Percentiles rank a stretch among this genome's conserved stretches.
Conservation (phyloP, 176 grass and related monocot genomes). For the Juncus effusus region DNA sequence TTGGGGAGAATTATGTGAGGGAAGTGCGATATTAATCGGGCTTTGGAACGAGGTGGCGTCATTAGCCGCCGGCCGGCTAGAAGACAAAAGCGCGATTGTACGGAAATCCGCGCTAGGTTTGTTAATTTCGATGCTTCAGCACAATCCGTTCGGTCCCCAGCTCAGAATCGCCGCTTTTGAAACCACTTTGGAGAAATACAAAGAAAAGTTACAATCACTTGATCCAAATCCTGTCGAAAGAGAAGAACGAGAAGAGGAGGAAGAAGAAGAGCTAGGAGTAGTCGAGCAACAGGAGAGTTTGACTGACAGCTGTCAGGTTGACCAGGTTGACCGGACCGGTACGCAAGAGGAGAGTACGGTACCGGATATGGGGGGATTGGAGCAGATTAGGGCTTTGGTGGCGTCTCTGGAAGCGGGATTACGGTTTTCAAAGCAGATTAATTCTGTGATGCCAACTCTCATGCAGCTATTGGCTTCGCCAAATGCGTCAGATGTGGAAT, state of each 20-base stretch:
- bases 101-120: slow-evolving; percentile 90
- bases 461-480: slow-evolving; percentile 81
- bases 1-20: slow-evolving; percentile 90
- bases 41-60: slow-evolving; percentile 91
- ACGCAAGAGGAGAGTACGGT: slow-evolving; percentile 29
- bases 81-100: slow-evolving; percentile 94
- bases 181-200: slow-evolving; percentile 77
- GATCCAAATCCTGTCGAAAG: slow-evolving; percentile 37
- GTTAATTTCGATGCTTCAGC: slow-evolving; percentile 85
- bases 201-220: slow-evolving; percentile 71
- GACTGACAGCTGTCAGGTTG: slow-evolving; percentile 79
- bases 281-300: slow-evolving; percentile 57
- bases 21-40: slow-evolving; percentile 86
- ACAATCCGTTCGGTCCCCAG: slow-evolving; percentile 95
- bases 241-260: slow-evolving; percentile 32
- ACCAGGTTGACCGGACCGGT: slow-evolving; percentile 31
- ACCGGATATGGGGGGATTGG: slow-evolving; percentile 81
- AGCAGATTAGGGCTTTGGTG: slow-evolving; percentile 90
- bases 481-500: slow-evolving; percentile 89
- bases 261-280: slow-evolving; percentile 30
- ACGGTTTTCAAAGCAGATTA: slow-evolving; percentile 71
- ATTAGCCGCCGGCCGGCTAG: slow-evolving; percentile 76
- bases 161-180: slow-evolving; percentile 67
- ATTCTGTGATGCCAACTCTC: slow-evolving; percentile 80
- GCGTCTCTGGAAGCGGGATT: slow-evolving; percentile 94